These are phyloP conservation scores for Hypoxylon sp. DNA, from an alignment of 2,329 filamentous ascomycete species.

Conservation along the genomic window DNA sequence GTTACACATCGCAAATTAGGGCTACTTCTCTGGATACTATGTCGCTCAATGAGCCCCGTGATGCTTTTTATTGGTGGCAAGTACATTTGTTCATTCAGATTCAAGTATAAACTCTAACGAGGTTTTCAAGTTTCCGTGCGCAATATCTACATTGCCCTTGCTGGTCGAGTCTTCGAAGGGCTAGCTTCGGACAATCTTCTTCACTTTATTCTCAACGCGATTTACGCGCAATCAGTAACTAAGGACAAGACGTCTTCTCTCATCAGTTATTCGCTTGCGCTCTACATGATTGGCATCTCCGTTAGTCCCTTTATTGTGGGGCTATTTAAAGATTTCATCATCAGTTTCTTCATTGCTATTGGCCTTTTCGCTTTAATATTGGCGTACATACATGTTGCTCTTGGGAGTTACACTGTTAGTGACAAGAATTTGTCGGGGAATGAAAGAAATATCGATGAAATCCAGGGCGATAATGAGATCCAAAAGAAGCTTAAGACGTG, in stretches of 20 bases:
- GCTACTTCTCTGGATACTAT: not conserved
- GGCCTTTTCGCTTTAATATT: constrained; percentile 17
- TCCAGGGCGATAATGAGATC: no score
- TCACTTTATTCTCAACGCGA: constrained; percentile 25
- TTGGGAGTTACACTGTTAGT: not conserved
- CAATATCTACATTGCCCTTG: constrained; percentile 18
- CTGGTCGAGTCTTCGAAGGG: constrained; percentile 30
- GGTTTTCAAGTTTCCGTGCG: not conserved
- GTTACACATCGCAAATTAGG: not conserved
- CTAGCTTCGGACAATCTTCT: constrained; percentile 35
- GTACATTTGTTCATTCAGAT: no score
- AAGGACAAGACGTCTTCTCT: not conserved
- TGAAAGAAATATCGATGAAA: no score
- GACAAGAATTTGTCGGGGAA: not conserved
- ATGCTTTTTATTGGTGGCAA: not conserved
- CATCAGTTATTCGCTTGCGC: not conserved
- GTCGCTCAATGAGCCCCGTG: not conserved
- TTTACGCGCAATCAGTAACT: constrained; percentile 6
- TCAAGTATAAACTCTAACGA: no score
- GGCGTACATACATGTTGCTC: constrained; percentile 13
- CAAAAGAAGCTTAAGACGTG: not conserved
- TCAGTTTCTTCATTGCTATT: constrained; percentile 24
- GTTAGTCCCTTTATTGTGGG: constrained; percentile 20
- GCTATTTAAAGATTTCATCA: constrained; percentile 16
- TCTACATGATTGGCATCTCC: not conserved